phyloP scores from a whole-genome alignment of 1,284 basidiomycete genomes.

The Cutaneotrichosporon spelunceum region DNA sequence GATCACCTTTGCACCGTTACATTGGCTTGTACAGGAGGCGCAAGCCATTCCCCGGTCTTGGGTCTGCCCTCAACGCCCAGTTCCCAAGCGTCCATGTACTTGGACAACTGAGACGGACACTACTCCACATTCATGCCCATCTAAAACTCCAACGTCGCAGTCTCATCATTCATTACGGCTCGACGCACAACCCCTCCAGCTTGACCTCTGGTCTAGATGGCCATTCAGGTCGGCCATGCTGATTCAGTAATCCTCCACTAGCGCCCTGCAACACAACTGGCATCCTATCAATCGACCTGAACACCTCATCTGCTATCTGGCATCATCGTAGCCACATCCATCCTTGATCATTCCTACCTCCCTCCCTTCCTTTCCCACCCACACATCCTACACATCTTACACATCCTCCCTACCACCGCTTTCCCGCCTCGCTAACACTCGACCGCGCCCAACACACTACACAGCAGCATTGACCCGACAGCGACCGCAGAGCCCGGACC shows the following conservation, averaged over 20 bases:
- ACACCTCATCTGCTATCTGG: not conserved
- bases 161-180: too few relatives aligned
- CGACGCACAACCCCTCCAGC: too few relatives aligned
- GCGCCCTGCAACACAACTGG: not conserved
- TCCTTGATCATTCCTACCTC: not conserved
- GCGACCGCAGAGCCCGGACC: not conserved
- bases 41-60: not conserved
- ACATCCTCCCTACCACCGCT: not conserved
- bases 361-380: too few relatives aligned
- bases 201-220: too few relatives aligned
- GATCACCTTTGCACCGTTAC: not conserved
- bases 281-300: not conserved
- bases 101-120: too few relatives aligned
- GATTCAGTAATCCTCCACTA: not conserved
- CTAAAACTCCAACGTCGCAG: too few relatives aligned
- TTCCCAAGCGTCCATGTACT: too few relatives aligned
- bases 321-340: not conserved
- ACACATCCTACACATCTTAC: too few relatives aligned
- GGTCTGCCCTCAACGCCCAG: too few relatives aligned
- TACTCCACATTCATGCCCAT: too few relatives aligned
- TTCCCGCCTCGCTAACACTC: not conserved
- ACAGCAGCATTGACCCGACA: not conserved
- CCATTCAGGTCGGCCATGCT: not conserved
- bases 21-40: not conserved
- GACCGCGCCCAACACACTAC: not conserved